Base-by-base conservation (phyloP, 2,329 filamentous ascomycete genomes). In the Dactylellina parvicollis region DNA sequence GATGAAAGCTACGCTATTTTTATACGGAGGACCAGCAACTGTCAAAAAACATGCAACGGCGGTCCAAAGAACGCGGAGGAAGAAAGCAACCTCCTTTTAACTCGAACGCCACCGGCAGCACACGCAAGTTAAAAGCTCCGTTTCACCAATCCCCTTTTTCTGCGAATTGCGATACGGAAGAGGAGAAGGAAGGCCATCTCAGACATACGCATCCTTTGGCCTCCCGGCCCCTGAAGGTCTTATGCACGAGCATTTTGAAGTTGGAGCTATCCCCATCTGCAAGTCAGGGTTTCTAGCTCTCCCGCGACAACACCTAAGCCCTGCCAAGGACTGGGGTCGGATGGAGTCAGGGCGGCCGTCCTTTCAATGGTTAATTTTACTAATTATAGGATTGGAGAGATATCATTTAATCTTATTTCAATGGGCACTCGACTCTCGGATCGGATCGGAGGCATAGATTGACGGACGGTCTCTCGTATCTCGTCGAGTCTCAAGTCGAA, bases 321-420 rank as follows among this genome's bases (percentile, higher is more conserved):
- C 69, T 59, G 60, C 69, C 60, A 73, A 60, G 66, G 56, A 62
- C 56, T 47, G 47, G 52, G 56, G 62, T 67, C 20, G 26, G 18
- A 54, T 46, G 60, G 36, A 42, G 20, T 40, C 47, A 52, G 14
- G 22, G 28, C 18, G 42, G n/a, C 10, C 26, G n/a, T 30, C 47
- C 67, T 59, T 54, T 54, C 50, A 73, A 57, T 42, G 30, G 34
- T n/a, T 40, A 72, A 66, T 73, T 50, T 73, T 73, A 60, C 69
- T 66, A 73, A 73, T 73, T 61, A 55, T 73, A 65, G 66, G 28
- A 34, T 24, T 16, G 22, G 26, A 47, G 44, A 52, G 52, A 52
- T 34, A 49, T 56, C 38, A 54, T 55, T 46, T 18, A n/a, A 18
- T 47, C 38, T 47, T 36, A 28, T 3, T 32, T 28, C 28, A 30